Base-by-base conservation (phyloP, 1,139 yeast species). In the Magnusiomyces ingens region DNA sequence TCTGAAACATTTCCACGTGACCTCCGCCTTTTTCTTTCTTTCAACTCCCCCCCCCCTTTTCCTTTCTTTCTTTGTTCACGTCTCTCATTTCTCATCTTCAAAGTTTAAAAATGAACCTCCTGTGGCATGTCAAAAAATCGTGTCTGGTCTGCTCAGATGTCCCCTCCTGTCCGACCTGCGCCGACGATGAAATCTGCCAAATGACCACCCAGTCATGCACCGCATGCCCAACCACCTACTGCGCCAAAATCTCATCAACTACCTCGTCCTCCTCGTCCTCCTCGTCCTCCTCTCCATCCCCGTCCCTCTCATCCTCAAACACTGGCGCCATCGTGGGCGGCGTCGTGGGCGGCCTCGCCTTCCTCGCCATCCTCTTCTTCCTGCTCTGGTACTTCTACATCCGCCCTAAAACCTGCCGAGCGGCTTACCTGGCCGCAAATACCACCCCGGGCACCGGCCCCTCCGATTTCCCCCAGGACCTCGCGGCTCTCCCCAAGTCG, bases 301-400 rank as follows among this genome's bases (percentile, higher is more conserved):
- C 17, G 17, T 12, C 13, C 5, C n/a, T n/a, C n/a, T 18, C 35
- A 29, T 26, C 46, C 46, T 19, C 15, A 12, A 40, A 57, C 38
- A 59, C 67, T 3, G 73, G 73, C 1, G 70, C 72, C 21, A 69
- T 70, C 38, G 72, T 71, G 3, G 73, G 73, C 6, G 73, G 73
- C 49, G 51, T 38, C 22, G 40, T 35, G 18, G 48, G 36, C 6
- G 51, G 53, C 21, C 38, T 37, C 47, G 41, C 48, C 36, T 49
- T 45, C 29, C 35, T 44, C 26, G 46, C 35, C n/a, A 41, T 17
- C 12, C 42, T 32, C 8, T n/a, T 41, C 17, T 10, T 38, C 12
- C 22, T 41, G 2, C 5, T 40, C 13, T 41, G 45, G 45, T 40
- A 36, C 45, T 40, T 48, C 17, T 41, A 40, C 37, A 13, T 48